phyloP scores from a whole-genome alignment of 2,329 filamentous ascomycete genomes.

The Lithohypha guttulata region DNA sequence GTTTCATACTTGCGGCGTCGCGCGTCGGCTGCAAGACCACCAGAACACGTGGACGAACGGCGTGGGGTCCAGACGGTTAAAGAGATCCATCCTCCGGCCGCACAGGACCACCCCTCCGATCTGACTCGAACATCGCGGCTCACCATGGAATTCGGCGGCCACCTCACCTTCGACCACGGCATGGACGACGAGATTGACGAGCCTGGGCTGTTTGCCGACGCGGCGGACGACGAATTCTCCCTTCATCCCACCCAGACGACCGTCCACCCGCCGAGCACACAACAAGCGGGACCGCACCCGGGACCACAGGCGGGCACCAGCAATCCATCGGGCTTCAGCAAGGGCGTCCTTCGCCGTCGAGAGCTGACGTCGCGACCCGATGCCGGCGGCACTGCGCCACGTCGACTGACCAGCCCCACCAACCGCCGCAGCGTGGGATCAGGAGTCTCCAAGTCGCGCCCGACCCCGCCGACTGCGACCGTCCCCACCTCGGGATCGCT shows the following conservation, averaged over 20 bases:
- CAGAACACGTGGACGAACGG: slow-evolving; percentile 1
- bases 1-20: slow-evolving; percentile 3
- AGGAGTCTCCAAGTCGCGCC: slow-evolving; percentile 1
- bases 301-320: slow-evolving; percentile 3
- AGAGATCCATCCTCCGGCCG: slow-evolving; percentile 1
- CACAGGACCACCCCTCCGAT: slow-evolving; percentile 2
- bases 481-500: no score
- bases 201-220: slow-evolving; percentile 1
- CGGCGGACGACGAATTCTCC: slow-evolving; percentile 1
- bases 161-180: slow-evolving; percentile 3
- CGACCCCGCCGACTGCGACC: slow-evolving; percentile 2
- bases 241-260: slow-evolving; percentile 2
- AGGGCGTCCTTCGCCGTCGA: slow-evolving; percentile 1
- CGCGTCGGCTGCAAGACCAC: background rate
- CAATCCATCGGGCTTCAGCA: slow-evolving; percentile 1
- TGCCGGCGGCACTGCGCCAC: slow-evolving; percentile 1
- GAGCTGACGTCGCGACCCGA: background rate
- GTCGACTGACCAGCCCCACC: slow-evolving; percentile 3
- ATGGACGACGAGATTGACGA: slow-evolving; percentile 3
- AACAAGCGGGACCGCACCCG: slow-evolving; percentile 3
- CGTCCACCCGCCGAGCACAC: slow-evolving; percentile 3
- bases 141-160: slow-evolving; percentile 2
- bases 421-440: slow-evolving; percentile 1
- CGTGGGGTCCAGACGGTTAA: slow-evolving; percentile 3
- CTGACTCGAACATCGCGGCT: slow-evolving; percentile 3